Evolutionary conservation across 2,329 filamentous ascomycete species (phyloP).

Genomic region (Botrytis pseudocinerea): DNA sequence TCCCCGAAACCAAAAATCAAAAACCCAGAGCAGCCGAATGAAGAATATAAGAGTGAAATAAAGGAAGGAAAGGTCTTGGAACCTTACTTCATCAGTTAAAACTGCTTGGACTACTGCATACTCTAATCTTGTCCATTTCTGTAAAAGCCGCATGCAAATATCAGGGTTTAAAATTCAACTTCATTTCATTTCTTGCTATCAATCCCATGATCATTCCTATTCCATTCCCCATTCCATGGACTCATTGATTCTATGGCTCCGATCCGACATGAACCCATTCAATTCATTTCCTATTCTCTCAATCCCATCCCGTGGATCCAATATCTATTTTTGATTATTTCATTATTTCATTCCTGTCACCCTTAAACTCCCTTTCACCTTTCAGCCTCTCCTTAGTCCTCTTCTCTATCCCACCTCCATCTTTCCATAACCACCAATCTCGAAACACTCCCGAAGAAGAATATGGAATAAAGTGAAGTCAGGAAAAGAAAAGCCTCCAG

Average conservation of each 20-base stretch:
- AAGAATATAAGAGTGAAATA: background rate
- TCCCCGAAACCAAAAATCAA: background rate
- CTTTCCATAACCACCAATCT: background rate
- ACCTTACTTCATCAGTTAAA: background rate
- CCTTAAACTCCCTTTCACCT: background rate
- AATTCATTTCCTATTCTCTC: background rate
- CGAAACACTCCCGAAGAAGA: background rate
- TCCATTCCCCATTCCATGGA: background rate
- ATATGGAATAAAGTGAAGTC: conserved; percentile 1
- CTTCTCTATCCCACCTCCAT: no score
- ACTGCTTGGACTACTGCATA: background rate
- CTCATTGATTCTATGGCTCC: background rate
- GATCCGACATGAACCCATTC: background rate
- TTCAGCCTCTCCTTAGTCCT: background rate
- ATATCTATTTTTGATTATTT: conserved; percentile 13
- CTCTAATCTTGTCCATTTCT: background rate
- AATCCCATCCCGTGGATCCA: conserved; percentile 9
- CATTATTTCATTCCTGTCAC: background rate
- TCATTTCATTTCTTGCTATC: conserved; percentile 5
- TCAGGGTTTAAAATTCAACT: background rate
- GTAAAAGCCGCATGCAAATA: background rate
- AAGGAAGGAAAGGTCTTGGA: background rate
- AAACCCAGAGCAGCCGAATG: background rate
- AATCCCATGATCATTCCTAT: background rate
- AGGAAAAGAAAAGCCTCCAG: conserved; percentile 1